phyloP scores from a whole-genome alignment of 306 rosid species.

The Carpinus fangiana region DNA sequence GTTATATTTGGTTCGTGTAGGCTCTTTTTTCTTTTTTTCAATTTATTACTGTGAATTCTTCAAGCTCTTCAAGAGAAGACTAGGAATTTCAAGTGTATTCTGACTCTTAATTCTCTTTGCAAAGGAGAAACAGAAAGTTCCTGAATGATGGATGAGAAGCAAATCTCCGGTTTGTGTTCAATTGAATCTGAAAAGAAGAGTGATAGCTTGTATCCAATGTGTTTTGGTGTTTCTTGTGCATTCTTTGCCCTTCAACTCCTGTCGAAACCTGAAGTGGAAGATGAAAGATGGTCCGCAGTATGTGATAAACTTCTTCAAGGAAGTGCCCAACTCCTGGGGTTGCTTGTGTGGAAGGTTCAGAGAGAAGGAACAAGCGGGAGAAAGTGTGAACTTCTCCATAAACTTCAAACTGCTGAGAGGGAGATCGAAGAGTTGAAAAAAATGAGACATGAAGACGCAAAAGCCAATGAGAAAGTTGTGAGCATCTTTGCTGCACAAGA shows the following conservation, averaged over 20 bases:
- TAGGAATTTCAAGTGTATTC: conserved; percentile 24
- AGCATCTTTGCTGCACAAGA: conserved; percentile 89
- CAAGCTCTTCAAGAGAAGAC: conserved; percentile 6
- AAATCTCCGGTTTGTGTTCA: conserved; percentile 32
- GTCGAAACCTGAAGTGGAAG: conserved; percentile 48
- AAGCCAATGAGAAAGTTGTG: conserved; percentile 93
- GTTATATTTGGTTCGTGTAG: conserved; percentile 20
- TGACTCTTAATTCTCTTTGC: conserved; percentile 36
- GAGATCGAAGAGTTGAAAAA: conserved; percentile 68
- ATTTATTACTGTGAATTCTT: conserved; percentile 25
- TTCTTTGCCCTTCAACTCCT: conserved; percentile 69
- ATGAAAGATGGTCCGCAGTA: conserved; percentile 54
- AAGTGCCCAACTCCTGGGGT: conserved; percentile 80
- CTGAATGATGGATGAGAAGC: conserved; percentile 63
- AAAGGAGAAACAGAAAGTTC: conserved; percentile 35
- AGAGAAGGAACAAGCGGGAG: conserved; percentile 40
- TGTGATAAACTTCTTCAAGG: conserved; percentile 77
- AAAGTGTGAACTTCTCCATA: conserved; percentile 37
- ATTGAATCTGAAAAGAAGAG: conserved; percentile 43
- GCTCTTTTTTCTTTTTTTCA: conserved; percentile 18
- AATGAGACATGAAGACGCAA: conserved; percentile 85
- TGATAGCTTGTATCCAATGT: conserved; percentile 65
- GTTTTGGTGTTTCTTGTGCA: conserved; percentile 89
- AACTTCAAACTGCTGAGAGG: conserved; percentile 58
- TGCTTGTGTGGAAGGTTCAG: conserved; percentile 77